Evolutionary conservation across 75 land plant genomes (phyloP), one percentile per base, ranked within the genome.

Genomic region (Ceratopteris richardii): DNA sequence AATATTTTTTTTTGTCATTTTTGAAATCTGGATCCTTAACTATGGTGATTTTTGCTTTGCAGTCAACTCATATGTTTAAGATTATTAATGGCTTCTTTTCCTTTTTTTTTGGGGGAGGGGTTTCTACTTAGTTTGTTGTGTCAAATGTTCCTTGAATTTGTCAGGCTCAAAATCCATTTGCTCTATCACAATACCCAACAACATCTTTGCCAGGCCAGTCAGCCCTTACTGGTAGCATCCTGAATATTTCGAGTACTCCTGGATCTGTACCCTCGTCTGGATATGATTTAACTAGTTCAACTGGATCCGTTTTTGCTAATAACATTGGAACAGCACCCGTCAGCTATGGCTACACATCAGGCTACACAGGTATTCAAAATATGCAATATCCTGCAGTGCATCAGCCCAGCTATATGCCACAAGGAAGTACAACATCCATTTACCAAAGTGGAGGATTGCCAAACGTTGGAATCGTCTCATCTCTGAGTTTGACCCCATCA

Each of bases 371-470:
- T 3, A 9, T 33, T 46, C 50, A 46, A 46, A 46, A 18, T 46
- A 14, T 46, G 50, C 94, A 82, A 63, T 79, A 82, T 66, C 83
- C 89, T 4, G 26, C 80, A 39, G 65, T 79, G 44, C 84, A 85
- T 70, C 84, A 66, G 56, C 78, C 78, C 29, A 77, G 79, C 54
- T 51, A 81, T 57, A 50, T 80, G 71, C 70, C 75, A 22, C 82
- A 51, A 21, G 64, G 66, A 2, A 46, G 14, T 21, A 46, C 18
- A 5, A n/a, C 50, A 3, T 18, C 18, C 2, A n/a, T 46, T 3
- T 46, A 46, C 17, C 50, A 46, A 14, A 21, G 50, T 46, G 22
- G 13, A 46, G 50, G 50, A 46, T 46, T 46, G 50, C 50, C 50
- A 18, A 46, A 46, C 17, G 50, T 46, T 46, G 50, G 50, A 17